Evolutionary conservation across 139 green algal genomes (phyloP).

Genomic region (Ettlia oleoabundans): DNA sequence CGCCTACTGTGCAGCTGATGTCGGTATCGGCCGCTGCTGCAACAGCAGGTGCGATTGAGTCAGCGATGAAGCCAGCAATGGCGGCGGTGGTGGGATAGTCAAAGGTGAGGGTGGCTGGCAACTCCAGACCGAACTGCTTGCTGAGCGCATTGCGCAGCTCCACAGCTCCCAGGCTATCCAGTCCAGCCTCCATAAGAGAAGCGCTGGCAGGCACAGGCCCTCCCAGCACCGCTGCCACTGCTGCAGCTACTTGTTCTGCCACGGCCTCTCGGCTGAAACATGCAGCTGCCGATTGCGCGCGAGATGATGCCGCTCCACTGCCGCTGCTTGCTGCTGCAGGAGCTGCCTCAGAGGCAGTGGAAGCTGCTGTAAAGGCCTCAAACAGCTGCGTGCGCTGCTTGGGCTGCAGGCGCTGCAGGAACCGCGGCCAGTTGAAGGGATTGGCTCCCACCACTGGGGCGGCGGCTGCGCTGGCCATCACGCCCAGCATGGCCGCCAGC

Average conservation of each 20-base stretch:
- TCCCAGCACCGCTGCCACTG: constrained; percentile 33
- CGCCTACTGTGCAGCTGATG: background rate
- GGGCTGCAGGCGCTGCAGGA: constrained; percentile 56
- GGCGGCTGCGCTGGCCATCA: background rate
- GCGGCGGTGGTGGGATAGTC: constrained; percentile 70
- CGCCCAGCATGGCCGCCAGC: constrained; percentile 36
- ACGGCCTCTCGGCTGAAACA: constrained; percentile 28
- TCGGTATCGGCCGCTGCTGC: background rate
- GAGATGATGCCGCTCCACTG: background rate
- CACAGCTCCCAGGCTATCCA: constrained; percentile 81
- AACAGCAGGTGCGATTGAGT: constrained; percentile 12
- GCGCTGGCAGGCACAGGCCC: constrained; percentile 29
- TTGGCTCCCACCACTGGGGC: constrained; percentile 54
- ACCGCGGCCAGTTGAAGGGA: constrained; percentile 70
- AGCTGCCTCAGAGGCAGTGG: background rate
- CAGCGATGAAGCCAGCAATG: constrained; percentile 54
- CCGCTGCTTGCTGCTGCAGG: background rate
- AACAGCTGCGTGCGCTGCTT: constrained; percentile 40
- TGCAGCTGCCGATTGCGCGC: background rate
- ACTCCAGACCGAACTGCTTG: constrained; percentile 55
- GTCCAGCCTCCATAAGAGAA: constrained; percentile 60
- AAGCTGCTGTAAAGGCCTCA: constrained; percentile 18
- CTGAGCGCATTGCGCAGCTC: constrained; percentile 86
- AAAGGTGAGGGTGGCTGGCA: constrained; percentile 73
- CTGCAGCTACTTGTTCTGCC: constrained; percentile 37